phyloP scores from a whole-genome alignment of 2,329 filamentous ascomycete species.

The Arthroderma sp. region DNA sequence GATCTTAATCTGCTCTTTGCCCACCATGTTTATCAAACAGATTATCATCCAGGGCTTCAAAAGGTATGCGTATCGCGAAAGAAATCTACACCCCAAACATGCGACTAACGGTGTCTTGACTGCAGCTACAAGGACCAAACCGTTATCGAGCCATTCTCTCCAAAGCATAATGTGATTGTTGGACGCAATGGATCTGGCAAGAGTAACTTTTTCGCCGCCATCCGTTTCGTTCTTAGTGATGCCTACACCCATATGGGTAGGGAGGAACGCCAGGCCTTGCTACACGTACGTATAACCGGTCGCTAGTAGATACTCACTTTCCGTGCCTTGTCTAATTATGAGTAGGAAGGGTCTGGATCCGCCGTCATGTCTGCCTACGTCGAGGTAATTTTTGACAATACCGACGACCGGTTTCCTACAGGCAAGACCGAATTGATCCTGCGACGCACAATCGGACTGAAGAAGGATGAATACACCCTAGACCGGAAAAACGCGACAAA shows the following conservation, averaged over 20 bases:
- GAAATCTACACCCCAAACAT: background rate
- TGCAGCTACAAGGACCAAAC: slow-evolving; percentile 97
- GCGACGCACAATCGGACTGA: slow-evolving; percentile 85
- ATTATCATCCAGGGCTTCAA: slow-evolving; percentile 99
- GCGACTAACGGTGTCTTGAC: background rate
- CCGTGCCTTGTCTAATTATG: slow-evolving; percentile 16
- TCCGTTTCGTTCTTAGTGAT: slow-evolving; percentile 96
- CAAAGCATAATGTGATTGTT: slow-evolving; percentile 95
- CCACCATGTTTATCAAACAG: slow-evolving; percentile 93
- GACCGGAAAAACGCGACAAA: slow-evolving; percentile 96
- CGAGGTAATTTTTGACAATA: slow-evolving; percentile 97
- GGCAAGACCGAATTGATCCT: slow-evolving; percentile 82
- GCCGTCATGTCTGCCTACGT: slow-evolving; percentile 99
- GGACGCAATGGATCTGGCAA: slow-evolving; percentile 98
- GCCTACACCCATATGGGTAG: slow-evolving; percentile 91
- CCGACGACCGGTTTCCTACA: slow-evolving; percentile 86
- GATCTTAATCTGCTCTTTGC: too few relatives aligned
- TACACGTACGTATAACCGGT: slow-evolving; percentile 48
- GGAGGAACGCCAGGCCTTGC: slow-evolving; percentile 84
- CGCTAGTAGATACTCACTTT: background rate
- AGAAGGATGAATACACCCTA: slow-evolving; percentile 97
- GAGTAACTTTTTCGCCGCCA: slow-evolving; percentile 98
- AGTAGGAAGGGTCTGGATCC: slow-evolving; percentile 78
- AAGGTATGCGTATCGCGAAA: slow-evolving; percentile 47
- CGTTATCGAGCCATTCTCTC: slow-evolving; percentile 94